Conservation (phyloP, 2,329 filamentous ascomycete genomes). For the Xylariaceae sp. region DNA sequence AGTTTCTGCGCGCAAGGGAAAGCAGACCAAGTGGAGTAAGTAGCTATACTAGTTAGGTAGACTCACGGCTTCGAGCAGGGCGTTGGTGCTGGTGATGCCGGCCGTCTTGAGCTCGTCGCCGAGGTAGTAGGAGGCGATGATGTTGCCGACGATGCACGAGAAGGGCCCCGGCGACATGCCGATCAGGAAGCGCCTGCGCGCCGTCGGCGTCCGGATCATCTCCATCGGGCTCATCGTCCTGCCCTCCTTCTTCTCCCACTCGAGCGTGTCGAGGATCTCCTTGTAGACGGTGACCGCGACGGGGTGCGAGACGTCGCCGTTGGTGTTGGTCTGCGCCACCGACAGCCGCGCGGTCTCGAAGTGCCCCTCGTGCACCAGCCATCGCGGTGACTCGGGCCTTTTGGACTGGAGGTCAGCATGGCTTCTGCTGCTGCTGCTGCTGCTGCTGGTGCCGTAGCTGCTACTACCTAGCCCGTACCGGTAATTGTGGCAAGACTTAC, state of each 20-base stretch:
- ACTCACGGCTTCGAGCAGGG: constrained; percentile 30
- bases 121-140: constrained; percentile 33
- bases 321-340: constrained; percentile 33
- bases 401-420: too few species aligned
- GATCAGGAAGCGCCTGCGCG: constrained; percentile 32
- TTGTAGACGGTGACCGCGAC: constrained; percentile 31
- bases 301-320: constrained; percentile 30
- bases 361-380: constrained; percentile 32
- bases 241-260: constrained; percentile 35
- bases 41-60: too few species aligned
- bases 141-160: constrained; percentile 30
- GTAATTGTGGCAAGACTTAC: constrained; percentile 7
- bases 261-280: constrained; percentile 36
- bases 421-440: too few species aligned
- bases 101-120: constrained; percentile 31
- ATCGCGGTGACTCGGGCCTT: constrained; percentile 35
- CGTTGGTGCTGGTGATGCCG: constrained; percentile 29
- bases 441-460: not conserved
- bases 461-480: not conserved
- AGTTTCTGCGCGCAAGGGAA: too few species aligned
- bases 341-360: constrained; percentile 31
- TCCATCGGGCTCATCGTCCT: constrained; percentile 30
- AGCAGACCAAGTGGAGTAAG: too few species aligned
- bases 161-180: constrained; percentile 27
- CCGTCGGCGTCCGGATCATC: constrained; percentile 28